A percentile compares a stretch with the other conserved stretches of the same genome.
Evolutionary conservation across 441 rosid genomes (phyloP).

Genomic region (Breynia disticha): DNA sequence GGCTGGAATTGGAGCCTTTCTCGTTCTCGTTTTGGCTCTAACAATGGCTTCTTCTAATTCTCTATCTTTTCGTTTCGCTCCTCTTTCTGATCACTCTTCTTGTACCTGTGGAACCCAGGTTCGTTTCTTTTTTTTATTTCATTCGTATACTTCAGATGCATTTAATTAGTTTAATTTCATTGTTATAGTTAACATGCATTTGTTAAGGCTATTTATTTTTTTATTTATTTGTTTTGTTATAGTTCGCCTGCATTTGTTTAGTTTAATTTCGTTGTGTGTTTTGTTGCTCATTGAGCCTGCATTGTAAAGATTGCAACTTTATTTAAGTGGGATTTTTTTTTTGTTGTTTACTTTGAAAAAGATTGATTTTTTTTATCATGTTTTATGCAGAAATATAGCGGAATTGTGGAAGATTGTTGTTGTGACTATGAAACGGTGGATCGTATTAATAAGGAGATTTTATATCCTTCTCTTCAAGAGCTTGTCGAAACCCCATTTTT

Average conservation of each 20-base stretch:
- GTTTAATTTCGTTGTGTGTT: too few relatives aligned
- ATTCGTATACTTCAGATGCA: too few relatives aligned
- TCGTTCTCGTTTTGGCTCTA: conserved; percentile 33
- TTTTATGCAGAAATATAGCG: conserved; percentile 39
- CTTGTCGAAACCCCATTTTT: conserved; percentile 74
- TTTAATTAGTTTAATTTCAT: too few relatives aligned
- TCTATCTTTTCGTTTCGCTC: conserved; percentile 20
- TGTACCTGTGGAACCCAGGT: too few relatives aligned
- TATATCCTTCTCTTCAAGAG: conserved; percentile 68
- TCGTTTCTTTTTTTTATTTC: too few relatives aligned
- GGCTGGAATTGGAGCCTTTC: conserved; percentile 26
- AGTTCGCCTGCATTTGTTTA: too few relatives aligned
- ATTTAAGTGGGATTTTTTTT: not conserved
- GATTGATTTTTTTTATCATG: conserved; percentile 20
- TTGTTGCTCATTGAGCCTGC: not conserved
- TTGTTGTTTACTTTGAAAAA: not conserved
- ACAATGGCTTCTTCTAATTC: conserved; percentile 24
- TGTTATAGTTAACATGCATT: too few relatives aligned
- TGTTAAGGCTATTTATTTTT: too few relatives aligned
- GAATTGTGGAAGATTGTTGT: conserved; percentile 80
- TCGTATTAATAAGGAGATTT: conserved; percentile 47
- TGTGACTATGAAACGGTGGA: conserved; percentile 84
- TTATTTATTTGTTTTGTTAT: too few relatives aligned
- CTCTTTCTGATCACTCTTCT: conserved; percentile 12
- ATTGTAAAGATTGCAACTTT: not conserved